These are phyloP conservation scores for Xylona heveae DNA, from an alignment of 495 filamentous ascomycete species.

Conservation along the genomic window DNA sequence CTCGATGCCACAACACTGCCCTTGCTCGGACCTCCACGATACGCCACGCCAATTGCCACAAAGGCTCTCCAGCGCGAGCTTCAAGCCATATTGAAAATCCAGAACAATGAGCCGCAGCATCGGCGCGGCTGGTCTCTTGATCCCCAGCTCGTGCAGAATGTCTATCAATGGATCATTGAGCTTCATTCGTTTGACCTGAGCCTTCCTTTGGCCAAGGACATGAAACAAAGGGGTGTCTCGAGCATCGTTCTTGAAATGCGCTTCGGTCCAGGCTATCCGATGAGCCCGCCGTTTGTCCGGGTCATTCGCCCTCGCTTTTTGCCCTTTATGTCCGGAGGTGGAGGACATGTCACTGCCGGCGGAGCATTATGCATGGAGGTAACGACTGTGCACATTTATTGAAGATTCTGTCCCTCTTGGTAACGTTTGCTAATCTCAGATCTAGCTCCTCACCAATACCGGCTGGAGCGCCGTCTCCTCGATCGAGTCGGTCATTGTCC, in stretches of 20 bases:
- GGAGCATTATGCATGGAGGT: conserved; percentile 77
- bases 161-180: conserved; percentile 90
- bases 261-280: conserved; percentile 52
- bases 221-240: conserved; percentile 34
- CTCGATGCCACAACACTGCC: conserved; percentile 33
- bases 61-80: conserved; percentile 43
- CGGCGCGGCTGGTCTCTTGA: conserved; percentile 79
- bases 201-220: conserved; percentile 54
- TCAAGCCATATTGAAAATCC: conserved; percentile 34
- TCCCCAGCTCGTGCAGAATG: conserved; percentile 32
- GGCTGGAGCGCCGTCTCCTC: conserved; percentile 58
- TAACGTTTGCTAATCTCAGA: not conserved
- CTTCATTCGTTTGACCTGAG: conserved; percentile 57
- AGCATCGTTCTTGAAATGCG: conserved; percentile 67
- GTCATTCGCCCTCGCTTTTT: conserved; percentile 68
- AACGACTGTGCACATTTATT: conserved; percentile 2
- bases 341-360: conserved; percentile 75
- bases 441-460: conserved; percentile 45
- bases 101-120: conserved; percentile 35
- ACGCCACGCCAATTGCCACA: conserved; percentile 43
- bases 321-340: conserved; percentile 46
- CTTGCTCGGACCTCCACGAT: conserved; percentile 38
- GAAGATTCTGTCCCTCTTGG: not conserved
- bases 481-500: conserved; percentile 64
- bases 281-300: conserved; percentile 67